Base-by-base conservation (phyloP, 2,329 filamentous ascomycete species). In the Scedosporium dehoogii region DNA sequence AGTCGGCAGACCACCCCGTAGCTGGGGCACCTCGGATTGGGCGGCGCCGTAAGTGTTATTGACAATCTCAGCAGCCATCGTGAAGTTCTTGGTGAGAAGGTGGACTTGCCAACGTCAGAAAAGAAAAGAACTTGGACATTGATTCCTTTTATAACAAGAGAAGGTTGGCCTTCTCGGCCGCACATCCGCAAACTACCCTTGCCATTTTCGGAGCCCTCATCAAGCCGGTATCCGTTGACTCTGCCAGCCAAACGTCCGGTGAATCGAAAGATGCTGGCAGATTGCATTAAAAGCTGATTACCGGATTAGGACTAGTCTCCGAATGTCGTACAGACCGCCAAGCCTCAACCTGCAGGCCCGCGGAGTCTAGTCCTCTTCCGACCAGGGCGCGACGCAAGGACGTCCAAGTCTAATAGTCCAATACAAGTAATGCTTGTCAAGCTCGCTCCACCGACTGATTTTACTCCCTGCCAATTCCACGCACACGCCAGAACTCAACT, bases 281-380 rank as follows among this genome's bases (percentile, higher is more conserved):
- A 38, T 38, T 38, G 46, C n/a, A 51, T 51, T 4, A 51, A 57
- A 38, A 29, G 48, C 33, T 53, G 21, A 55, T 60, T 59, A 46
- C 69, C 65, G 14, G 61, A 70, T 62, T 61, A 61, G 66, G 64
- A 66, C 67, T 75, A 75, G 70, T 70, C 72, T 72, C 73, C 73
- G 73, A 67, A 59, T 53, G 59, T 41, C 7, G 14, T 33, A 41
- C 10, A 10, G 63, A 44, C 25, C 57, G 41, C 62, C 25, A 63
- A 53, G 53, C n/a, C 59, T 41, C 16, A 57, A 33, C 33, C 53
- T 63, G 58, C 33, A 18, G 18, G 62, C 3, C 21, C 58, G 64
- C 71, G 70, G 71, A 68, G 70, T 67, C 69, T 73, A 72, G 69
- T 70, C 70, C 68, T 69, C 3, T 66, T 69, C 53, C 3, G 66